phyloP scores from a whole-genome alignment of 1,284 basidiomycete species.

The Rhodotorula sp. region DNA sequence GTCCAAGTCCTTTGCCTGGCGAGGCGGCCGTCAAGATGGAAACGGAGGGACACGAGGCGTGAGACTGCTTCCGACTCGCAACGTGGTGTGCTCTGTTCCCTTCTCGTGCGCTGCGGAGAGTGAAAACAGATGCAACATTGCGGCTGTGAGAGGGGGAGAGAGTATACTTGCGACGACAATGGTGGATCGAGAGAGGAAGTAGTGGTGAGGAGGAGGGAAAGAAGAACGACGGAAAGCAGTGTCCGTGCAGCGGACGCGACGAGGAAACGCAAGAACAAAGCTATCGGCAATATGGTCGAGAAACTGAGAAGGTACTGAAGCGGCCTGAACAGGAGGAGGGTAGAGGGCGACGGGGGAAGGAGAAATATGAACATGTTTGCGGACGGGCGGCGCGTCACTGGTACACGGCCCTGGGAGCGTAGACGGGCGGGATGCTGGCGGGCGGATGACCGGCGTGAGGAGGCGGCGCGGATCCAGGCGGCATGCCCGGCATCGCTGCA shows the following conservation, averaged over 20 bases:
- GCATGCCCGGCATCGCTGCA: neutral
- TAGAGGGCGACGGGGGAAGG: neutral
- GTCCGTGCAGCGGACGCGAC: neutral
- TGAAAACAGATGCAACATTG: neutral
- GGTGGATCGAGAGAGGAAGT: neutral
- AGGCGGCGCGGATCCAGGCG: neutral
- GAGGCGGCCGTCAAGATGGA: neutral
- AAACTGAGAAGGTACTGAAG: neutral
- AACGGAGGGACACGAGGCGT: neutral
- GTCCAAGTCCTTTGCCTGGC: neutral
- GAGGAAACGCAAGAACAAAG: neutral
- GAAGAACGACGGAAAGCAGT: neutral
- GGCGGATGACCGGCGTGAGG: neutral
- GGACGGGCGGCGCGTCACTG: neutral
- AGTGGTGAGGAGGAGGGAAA: neutral
- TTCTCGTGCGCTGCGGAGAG: neutral
- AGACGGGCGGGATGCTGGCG: neutral
- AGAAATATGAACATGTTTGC: no score
- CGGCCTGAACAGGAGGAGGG: neutral
- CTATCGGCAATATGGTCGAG: no score
- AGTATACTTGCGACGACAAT: neutral
- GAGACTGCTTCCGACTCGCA: neutral
- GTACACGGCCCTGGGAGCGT: constrained; percentile 6
- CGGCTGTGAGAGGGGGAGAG: constrained; percentile 1
- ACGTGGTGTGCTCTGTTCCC: neutral